These are phyloP conservation scores for Mycena albidolilacea DNA, from an alignment of 768 basidiomycete species.

Conservation along the genomic window DNA sequence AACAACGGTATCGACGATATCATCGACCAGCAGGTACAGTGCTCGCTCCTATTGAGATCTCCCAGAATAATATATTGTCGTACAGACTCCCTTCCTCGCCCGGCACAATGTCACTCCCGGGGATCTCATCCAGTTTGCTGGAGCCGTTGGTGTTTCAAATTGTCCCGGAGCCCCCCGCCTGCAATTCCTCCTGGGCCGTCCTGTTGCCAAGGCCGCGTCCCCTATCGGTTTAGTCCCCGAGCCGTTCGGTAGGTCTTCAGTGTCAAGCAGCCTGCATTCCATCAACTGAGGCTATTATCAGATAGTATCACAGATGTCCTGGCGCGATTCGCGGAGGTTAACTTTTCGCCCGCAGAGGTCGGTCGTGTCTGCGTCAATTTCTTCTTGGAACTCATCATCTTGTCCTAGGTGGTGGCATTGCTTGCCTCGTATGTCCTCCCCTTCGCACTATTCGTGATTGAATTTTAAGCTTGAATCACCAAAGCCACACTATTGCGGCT, in stretches of 20 bases:
- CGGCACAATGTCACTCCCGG: conserved; percentile 4
- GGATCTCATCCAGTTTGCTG: conserved; percentile 47
- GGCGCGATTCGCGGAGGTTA: conserved; percentile 29
- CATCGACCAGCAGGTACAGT: conserved; percentile 19
- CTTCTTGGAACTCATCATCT: conserved; percentile 10
- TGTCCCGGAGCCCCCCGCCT: conserved; percentile 46
- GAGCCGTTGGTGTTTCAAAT: not conserved
- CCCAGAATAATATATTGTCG: not conserved
- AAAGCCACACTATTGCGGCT: conserved; percentile 41
- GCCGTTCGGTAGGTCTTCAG: conserved; percentile 31
- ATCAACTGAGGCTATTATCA: too few species aligned
- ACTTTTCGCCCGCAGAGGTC: conserved; percentile 27
- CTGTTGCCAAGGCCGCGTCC: conserved; percentile 31
- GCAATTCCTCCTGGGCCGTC: conserved; percentile 48
- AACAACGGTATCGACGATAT: conserved; percentile 53
- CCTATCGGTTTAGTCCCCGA: conserved; percentile 43
- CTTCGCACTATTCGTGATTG: too few species aligned
- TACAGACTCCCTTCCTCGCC: conserved; percentile 2
- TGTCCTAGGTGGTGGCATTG: conserved; percentile 38
- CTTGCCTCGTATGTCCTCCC: conserved; percentile 39
- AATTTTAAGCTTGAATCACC: not conserved
- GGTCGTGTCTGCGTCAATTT: conserved; percentile 9
- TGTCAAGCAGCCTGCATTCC: too few species aligned
- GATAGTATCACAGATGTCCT: conserved; percentile 35
- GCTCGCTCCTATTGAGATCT: too few species aligned